Percentiles rank a stretch among this genome's conserved stretches.
Conservation (phyloP, 2,329 filamentous ascomycete species). For the Hypoxylon rubiginosum region DNA sequence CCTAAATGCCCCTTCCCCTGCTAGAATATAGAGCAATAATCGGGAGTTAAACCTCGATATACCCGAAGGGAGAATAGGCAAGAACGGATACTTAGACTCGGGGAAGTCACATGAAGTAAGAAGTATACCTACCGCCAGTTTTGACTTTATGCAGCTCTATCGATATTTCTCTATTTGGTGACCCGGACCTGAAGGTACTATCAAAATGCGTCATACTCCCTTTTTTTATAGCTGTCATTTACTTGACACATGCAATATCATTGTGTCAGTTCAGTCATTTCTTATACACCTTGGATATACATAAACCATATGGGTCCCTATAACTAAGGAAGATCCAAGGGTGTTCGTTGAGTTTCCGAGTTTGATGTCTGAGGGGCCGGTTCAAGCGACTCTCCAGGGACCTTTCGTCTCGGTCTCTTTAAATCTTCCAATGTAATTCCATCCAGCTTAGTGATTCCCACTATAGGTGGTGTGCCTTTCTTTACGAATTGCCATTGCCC, state of each 20-base stretch:
- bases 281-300: constrained; percentile 32
- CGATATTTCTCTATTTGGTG: constrained; percentile 15
- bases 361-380: constrained; percentile 33
- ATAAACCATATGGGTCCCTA: constrained; percentile 3
- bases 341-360: constrained; percentile 37
- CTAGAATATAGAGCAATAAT: neutral
- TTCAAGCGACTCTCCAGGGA: constrained; percentile 61
- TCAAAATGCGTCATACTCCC: neutral
- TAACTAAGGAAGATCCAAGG: constrained; percentile 45
- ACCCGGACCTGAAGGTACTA: neutral
- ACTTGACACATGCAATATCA: neutral
- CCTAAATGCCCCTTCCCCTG: neutral
- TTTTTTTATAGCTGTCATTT: neutral
- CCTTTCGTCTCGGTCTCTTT: constrained; percentile 80
- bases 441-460: constrained; percentile 91
- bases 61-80: neutral
- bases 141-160: neutral
- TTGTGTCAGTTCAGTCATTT: constrained; percentile 3
- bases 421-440: constrained; percentile 86
- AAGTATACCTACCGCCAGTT: neutral
- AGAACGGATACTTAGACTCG: neutral
- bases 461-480: constrained; percentile 89
- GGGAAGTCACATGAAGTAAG: neutral
- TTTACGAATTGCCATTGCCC: constrained; percentile 93
- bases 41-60: neutral